These are phyloP conservation scores for Nepenthes gracilis DNA, from an alignment of 148 eudicot genomes.

Conservation along the genomic window DNA sequence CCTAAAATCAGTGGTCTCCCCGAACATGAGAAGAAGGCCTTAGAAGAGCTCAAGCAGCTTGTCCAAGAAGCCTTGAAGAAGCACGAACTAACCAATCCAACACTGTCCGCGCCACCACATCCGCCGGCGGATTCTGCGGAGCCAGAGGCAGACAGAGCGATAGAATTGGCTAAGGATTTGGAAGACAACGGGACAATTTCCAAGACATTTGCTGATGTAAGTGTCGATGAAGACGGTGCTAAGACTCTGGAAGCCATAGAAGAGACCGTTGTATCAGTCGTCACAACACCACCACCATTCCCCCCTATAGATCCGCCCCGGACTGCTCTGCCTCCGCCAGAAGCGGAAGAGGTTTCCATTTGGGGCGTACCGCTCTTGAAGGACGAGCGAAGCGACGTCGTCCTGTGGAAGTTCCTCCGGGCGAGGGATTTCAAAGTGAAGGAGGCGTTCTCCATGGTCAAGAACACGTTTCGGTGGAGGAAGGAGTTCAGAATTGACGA, in stretches of 20 bases:
- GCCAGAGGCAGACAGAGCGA: neutral
- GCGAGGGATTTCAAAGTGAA: slow-evolving; percentile 67
- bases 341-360: slow-evolving; percentile 33
- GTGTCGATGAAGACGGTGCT: slow-evolving; percentile 22
- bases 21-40: slow-evolving; percentile 21
- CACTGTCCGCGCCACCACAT: neutral
- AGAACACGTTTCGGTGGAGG: slow-evolving; percentile 46
- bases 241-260: slow-evolving; percentile 29
- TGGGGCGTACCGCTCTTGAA: slow-evolving; percentile 52
- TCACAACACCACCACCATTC: neutral
- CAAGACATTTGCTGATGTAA: neutral
- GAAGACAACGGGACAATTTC: neutral
- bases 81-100: slow-evolving; percentile 7
- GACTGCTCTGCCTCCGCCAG: slow-evolving; percentile 1
- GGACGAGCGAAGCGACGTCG: slow-evolving; percentile 37
- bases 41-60: slow-evolving; percentile 26
- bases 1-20: slow-evolving; percentile 2
- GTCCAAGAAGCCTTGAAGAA: slow-evolving; percentile 21
- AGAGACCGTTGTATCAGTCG: slow-evolving; percentile 15
- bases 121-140: neutral
- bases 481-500: slow-evolving; percentile 51
- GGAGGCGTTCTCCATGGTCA: slow-evolving; percentile 58
- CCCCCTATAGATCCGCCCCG: neutral
- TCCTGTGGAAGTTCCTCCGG: slow-evolving; percentile 53
- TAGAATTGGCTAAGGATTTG: neutral